phyloP scores from a whole-genome alignment of 768 basidiomycete genomes.

The Hygrocybe coccinea region DNA sequence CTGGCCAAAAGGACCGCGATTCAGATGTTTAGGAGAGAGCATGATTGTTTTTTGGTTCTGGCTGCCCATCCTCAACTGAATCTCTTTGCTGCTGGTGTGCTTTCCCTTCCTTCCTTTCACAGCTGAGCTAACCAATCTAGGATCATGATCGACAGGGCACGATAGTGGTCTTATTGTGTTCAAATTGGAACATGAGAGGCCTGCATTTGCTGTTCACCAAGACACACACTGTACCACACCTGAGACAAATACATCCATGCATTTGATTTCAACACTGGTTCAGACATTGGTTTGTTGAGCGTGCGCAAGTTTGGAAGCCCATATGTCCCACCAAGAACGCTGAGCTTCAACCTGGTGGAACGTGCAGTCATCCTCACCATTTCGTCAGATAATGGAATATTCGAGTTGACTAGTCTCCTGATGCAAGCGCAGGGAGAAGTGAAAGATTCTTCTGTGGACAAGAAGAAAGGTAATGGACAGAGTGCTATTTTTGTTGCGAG shows the following conservation, averaged over 20 bases:
- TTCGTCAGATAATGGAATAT: constrained; percentile 93
- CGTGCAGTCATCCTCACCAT: constrained; percentile 86
- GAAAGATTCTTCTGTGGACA: constrained; percentile 88
- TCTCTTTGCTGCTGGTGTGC: constrained; percentile 83
- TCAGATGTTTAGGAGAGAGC: constrained; percentile 94
- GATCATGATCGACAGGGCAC: constrained; percentile 39
- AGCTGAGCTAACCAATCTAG: neutral
- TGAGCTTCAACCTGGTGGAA: constrained; percentile 97
- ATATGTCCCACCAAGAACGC: constrained; percentile 87
- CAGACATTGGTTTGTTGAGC: constrained; percentile 87
- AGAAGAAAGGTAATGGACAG: constrained; percentile 82
- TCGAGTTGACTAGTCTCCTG: constrained; percentile 81
- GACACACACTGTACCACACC: constrained; percentile 88
- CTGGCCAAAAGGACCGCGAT: constrained; percentile 91
- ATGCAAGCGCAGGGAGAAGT: constrained; percentile 69
- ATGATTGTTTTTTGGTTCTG: constrained; percentile 97
- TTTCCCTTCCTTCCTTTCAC: neutral
- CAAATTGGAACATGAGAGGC: constrained; percentile 97
- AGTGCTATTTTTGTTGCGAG: constrained; percentile 95
- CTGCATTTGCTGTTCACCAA: constrained; percentile 88
- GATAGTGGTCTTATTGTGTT: constrained; percentile 98
- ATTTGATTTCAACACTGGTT: constrained; percentile 87
- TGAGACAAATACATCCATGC: constrained; percentile 97
- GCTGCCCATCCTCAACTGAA: constrained; percentile 96
- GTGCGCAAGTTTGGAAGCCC: constrained; percentile 95